Base-by-base conservation (phyloP, 345 rosid genomes). In the Trapa bicornis region DNA sequence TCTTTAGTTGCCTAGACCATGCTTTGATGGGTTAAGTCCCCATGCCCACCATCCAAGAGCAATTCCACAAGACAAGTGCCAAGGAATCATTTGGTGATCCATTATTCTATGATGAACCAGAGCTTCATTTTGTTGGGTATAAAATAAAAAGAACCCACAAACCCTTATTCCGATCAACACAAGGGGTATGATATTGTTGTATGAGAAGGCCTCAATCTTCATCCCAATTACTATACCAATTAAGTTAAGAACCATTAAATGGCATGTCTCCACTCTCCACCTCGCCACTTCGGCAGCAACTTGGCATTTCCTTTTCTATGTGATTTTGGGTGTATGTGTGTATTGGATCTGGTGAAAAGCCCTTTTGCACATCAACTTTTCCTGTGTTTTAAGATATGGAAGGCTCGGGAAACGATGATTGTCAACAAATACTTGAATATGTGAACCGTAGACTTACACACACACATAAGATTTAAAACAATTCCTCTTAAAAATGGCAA, bases 301-400 rank as follows among this genome's bases (percentile, higher is more conserved):
- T 37, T 66, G 60, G 50, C 61, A n/a, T 35, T 6, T 57, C 32
- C 47, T 6, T 14, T 43, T 41, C 7, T 41, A 41, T 41, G 43
- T 41, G 43, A 41, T 0, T 41, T 4, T 56, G 29, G 0, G 38
- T 67, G n/a, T 67, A 54, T 52, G 22, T 53, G 4, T 29, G 11
- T 48, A 62, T 67, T 67, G 70, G 70, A 67, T 67, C 70, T 53
- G 42, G 70, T 38, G 70, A 67, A 43, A 37, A 42, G 15, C 63
- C 63, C 41, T 37, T 33, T 58, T 58, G 33, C 36, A 7, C 63
- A 32, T n/a, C 37, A 32, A 58, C 63, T 58, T 32, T 58, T 38
- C 35, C 38, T 7, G 35, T 32, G 48, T 38, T 67, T 22, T 54
- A 53, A 67, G 63, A 67, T 37, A 67, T 37, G 47, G 63, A 67